These are phyloP conservation scores for Fonsecaea pugnacius DNA, from an alignment of 2,329 filamentous ascomycete genomes.

Conservation along the genomic window DNA sequence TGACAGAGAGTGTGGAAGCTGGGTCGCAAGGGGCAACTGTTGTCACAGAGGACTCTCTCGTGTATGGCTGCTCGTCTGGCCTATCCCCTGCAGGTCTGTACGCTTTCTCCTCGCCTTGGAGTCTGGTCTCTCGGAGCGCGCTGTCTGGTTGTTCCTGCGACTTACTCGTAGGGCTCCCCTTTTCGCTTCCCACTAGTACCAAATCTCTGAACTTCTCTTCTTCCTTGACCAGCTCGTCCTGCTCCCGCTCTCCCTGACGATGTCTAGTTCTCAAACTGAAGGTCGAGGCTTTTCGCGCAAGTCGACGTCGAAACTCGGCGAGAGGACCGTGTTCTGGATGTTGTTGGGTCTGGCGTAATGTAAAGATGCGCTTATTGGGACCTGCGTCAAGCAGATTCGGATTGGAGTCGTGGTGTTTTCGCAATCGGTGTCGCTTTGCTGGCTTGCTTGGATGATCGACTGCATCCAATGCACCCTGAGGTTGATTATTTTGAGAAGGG, in stretches of 20 bases:
- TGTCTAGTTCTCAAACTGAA: conserved; percentile 32
- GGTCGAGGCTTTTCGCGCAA: conserved; percentile 35
- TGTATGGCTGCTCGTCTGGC: conserved; percentile 3
- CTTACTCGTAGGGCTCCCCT: background rate
- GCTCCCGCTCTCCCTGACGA: conserved; percentile 23
- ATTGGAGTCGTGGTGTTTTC: conserved; percentile 12
- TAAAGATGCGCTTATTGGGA: conserved; percentile 1
- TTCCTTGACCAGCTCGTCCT: conserved; percentile 15
- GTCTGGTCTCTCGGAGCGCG: background rate
- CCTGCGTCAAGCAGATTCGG: conserved; percentile 10
- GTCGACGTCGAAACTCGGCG: conserved; percentile 31
- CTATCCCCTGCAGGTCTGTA: background rate
- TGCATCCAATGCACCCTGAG: conserved; percentile 12
- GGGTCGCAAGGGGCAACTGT: conserved; percentile 10
- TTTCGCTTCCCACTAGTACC: conserved; percentile 3
- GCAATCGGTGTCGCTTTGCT: conserved; percentile 16
- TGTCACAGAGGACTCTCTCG: conserved; percentile 13
- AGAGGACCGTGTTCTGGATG: conserved; percentile 16
- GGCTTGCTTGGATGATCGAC: conserved; percentile 2
- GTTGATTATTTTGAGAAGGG: conserved; percentile 9
- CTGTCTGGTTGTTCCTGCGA: background rate
- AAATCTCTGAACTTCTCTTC: conserved; percentile 9
- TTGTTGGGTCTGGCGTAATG: conserved; percentile 9
- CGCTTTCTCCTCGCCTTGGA: background rate
- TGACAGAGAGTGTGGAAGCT: background rate